A percentile compares a stretch with the other conserved stretches of the same genome.
Conservation (phyloP, 2,329 filamentous ascomycete genomes). For the Aspergillus eucalypticola region DNA sequence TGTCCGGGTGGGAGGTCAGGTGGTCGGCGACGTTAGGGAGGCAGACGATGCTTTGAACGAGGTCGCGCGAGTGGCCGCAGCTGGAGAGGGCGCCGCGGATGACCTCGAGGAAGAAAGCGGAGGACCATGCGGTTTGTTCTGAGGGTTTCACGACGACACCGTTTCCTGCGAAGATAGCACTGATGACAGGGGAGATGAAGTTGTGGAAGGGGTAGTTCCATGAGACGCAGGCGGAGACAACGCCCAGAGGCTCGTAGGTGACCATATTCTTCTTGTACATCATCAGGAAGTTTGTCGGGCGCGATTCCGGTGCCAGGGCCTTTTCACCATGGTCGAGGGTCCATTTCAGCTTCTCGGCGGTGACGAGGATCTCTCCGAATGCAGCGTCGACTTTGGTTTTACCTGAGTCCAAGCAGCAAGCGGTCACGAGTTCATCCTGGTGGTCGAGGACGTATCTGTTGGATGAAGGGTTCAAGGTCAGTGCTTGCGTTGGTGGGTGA, state of each 20-base stretch:
- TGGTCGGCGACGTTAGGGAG: constrained; percentile 81
- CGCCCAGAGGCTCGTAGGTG: constrained; percentile 85
- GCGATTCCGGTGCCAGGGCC: constrained; percentile 67
- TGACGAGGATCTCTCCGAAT: constrained; percentile 92
- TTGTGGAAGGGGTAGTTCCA: constrained; percentile 99
- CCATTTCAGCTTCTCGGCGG: constrained; percentile 91
- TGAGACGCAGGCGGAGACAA: constrained; percentile 87
- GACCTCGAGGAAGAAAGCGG: constrained; percentile 76
- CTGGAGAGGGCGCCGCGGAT: constrained; percentile 75
- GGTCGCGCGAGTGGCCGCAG: constrained; percentile 77
- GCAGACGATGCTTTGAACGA: constrained; percentile 84
- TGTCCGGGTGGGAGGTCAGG: constrained; percentile 79
- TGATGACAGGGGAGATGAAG: constrained; percentile 85
- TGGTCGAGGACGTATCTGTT: constrained; percentile 75
- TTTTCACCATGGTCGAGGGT: constrained; percentile 87
- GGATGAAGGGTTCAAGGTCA: background rate
- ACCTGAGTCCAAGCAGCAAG: constrained; percentile 88
- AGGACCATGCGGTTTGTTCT: constrained; percentile 94
- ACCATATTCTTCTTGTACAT: constrained; percentile 92
- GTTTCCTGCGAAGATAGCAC: constrained; percentile 86
- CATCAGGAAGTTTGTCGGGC: constrained; percentile 91
- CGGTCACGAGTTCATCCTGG: constrained; percentile 79
- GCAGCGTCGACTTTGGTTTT: constrained; percentile 95
- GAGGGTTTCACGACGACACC: constrained; percentile 90
- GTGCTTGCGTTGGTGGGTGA: background rate